Conservation (phyloP, 2,329 filamentous ascomycete species). For the Graphilbum ipis-grandicollis region DNA sequence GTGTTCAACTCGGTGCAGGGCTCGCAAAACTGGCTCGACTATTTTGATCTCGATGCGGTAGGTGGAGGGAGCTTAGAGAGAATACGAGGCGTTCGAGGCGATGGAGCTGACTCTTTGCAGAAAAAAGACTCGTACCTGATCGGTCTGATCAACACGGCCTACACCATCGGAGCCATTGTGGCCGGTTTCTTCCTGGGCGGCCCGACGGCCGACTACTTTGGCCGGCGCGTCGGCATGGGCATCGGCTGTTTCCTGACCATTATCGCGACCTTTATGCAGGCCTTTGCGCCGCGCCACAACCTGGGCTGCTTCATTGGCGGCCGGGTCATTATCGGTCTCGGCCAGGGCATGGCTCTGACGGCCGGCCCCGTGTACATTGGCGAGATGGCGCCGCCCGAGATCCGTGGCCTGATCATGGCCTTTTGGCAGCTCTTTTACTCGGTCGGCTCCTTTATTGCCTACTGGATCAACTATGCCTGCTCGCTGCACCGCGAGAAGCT, state of each 20-base stretch:
- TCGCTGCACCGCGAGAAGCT: constrained; percentile 34
- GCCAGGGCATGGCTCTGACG: constrained; percentile 47
- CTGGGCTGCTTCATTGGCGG: constrained; percentile 52
- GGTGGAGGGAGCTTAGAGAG: not conserved
- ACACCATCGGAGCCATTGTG: constrained; percentile 54
- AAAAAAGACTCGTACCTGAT: constrained; percentile 25
- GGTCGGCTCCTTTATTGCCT: constrained; percentile 47
- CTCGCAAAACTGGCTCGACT: constrained; percentile 47
- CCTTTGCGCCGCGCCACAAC: constrained; percentile 41
- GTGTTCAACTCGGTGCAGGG: constrained; percentile 58
- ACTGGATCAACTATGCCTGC: constrained; percentile 48
- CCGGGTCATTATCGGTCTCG: constrained; percentile 50
- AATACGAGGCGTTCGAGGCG: not conserved
- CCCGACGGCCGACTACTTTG: constrained; percentile 40
- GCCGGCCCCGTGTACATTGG: constrained; percentile 56
- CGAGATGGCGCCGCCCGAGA: constrained; percentile 45
- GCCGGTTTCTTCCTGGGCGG: constrained; percentile 54
- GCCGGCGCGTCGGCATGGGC: constrained; percentile 48
- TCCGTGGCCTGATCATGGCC: constrained; percentile 50
- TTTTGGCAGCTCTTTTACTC: constrained; percentile 55
- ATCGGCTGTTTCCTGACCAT: constrained; percentile 47
- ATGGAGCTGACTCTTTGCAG: constrained; percentile 12
- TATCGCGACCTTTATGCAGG: constrained; percentile 51
- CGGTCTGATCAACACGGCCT: constrained; percentile 45
- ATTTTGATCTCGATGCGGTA: constrained; percentile 32